Percentiles rank a stretch among this genome's conserved stretches.
These are phyloP conservation scores for Lipomyces yamadae DNA, from an alignment of 805 yeast species.

Conservation along the genomic window DNA sequence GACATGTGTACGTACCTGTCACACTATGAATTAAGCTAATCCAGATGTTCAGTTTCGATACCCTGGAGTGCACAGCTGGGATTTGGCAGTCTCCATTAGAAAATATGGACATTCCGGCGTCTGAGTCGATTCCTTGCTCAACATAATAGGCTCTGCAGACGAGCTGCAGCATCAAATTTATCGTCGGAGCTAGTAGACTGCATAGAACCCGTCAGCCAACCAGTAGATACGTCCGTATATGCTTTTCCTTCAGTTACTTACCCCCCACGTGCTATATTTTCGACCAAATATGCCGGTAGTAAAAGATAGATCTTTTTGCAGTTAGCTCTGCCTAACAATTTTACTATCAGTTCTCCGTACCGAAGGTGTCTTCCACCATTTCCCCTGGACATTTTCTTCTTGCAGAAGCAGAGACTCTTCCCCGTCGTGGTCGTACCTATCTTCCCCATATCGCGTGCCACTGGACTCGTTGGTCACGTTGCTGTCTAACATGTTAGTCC, in stretches of 20 bases:
- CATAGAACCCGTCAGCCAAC: neutral
- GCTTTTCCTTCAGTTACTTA: neutral
- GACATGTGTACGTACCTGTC: conserved; percentile 11
- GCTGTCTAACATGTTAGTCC: neutral
- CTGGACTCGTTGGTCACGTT: neutral
- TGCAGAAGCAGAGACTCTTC: neutral
- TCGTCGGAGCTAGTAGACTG: conserved; percentile 21
- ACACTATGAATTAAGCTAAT: conserved; percentile 18
- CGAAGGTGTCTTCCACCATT: conserved; percentile 15
- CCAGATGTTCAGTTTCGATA: conserved; percentile 23
- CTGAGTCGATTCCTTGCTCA: conserved; percentile 8
- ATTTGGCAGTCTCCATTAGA: conserved; percentile 20
- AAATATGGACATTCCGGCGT: neutral
- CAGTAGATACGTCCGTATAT: neutral
- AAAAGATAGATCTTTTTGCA: neutral
- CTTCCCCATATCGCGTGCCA: neutral
- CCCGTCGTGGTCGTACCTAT: neutral
- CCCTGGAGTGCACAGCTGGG: conserved; percentile 24
- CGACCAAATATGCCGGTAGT: neutral
- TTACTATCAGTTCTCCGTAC: neutral
- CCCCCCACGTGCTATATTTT: conserved; percentile 10
- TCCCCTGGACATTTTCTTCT: neutral
- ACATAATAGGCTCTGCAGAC: conserved; percentile 24
- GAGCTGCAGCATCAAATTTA: conserved; percentile 16
- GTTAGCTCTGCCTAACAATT: neutral